Evolutionary conservation across 2,329 filamentous ascomycete species (phyloP).

Genomic region (Sporothrix dimorphospora): DNA sequence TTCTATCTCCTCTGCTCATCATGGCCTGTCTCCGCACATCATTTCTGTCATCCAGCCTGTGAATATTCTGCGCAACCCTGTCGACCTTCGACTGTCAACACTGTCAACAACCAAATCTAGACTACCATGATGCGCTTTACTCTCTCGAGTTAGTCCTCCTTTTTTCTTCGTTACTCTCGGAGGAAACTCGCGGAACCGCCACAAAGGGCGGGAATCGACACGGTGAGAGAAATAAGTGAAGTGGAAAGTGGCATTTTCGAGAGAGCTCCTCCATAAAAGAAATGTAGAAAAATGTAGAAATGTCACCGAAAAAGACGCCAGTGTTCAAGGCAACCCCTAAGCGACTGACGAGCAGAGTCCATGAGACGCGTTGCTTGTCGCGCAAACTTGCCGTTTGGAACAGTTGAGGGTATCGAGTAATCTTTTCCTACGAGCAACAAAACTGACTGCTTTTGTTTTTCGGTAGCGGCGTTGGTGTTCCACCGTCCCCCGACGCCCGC

Average conservation of each 20-base stretch:
- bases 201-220: not conserved
- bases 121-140: not conserved
- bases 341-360: not conserved
- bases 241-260: not conserved
- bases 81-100: too few relatives aligned
- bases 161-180: not conserved
- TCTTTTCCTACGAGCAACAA: not conserved
- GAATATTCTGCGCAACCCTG: not conserved
- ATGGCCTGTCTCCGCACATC: not conserved
- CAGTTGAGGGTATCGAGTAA: not conserved
- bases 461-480: constrained; percentile 4
- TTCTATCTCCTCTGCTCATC: not conserved
- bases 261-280: not conserved
- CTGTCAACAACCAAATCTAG: not conserved
- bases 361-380: not conserved
- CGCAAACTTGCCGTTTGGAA: not conserved
- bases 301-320: not conserved
- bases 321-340: not conserved
- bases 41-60: not conserved
- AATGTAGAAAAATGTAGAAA: not conserved
- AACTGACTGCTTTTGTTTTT: too few relatives aligned
- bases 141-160: not conserved
- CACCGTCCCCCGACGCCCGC: constrained; percentile 5
- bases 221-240: not conserved
- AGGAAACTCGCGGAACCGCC: constrained; percentile 1